These are phyloP conservation scores for Candida awuae DNA, from an alignment of 805 yeast species.

Conservation along the genomic window DNA sequence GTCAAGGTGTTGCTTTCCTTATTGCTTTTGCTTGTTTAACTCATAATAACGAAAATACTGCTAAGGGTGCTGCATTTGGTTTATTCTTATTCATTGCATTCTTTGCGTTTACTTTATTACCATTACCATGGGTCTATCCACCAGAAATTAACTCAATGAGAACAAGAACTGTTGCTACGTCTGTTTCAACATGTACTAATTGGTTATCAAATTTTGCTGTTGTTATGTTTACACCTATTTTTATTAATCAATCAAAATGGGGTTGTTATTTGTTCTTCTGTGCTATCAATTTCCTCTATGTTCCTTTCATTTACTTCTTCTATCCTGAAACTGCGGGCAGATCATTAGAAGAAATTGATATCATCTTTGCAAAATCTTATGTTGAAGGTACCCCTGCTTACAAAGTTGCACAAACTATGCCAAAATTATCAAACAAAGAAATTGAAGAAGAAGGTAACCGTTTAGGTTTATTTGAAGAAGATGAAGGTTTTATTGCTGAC, in stretches of 20 bases:
- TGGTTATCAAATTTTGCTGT: slow-evolving; percentile 64
- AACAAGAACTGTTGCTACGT: slow-evolving; percentile 64
- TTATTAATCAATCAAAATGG: slow-evolving; percentile 46
- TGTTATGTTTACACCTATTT: slow-evolving; percentile 59
- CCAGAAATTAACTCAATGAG: slow-evolving; percentile 60
- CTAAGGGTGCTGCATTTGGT: slow-evolving; percentile 65
- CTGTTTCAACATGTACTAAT: slow-evolving; percentile 55
- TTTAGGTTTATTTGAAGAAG: slow-evolving; percentile 40
- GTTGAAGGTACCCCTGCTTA: slow-evolving; percentile 51
- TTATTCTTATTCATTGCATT: slow-evolving; percentile 50
- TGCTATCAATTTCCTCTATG: slow-evolving; percentile 47
- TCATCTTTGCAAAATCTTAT: slow-evolving; percentile 53
- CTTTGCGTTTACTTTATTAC: slow-evolving; percentile 42
- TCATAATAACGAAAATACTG: slow-evolving; percentile 32
- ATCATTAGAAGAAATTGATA: slow-evolving; percentile 67
- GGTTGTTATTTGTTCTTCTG: slow-evolving; percentile 69
- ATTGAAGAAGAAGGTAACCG: slow-evolving; percentile 53
- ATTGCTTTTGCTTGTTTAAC: slow-evolving; percentile 44
- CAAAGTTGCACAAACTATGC: slow-evolving; percentile 57
- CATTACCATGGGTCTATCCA: slow-evolving; percentile 52
- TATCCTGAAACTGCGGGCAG: slow-evolving; percentile 77
- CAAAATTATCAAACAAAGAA: slow-evolving; percentile 47
- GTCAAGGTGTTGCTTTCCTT: slow-evolving; percentile 42
- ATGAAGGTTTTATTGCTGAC: slow-evolving; percentile 2
- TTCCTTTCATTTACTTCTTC: slow-evolving; percentile 56